A percentile compares a stretch with the other conserved stretches of the same genome.
Evolutionary conservation across 345 rosid genomes (phyloP).

Genomic region (Camelina sativa): DNA sequence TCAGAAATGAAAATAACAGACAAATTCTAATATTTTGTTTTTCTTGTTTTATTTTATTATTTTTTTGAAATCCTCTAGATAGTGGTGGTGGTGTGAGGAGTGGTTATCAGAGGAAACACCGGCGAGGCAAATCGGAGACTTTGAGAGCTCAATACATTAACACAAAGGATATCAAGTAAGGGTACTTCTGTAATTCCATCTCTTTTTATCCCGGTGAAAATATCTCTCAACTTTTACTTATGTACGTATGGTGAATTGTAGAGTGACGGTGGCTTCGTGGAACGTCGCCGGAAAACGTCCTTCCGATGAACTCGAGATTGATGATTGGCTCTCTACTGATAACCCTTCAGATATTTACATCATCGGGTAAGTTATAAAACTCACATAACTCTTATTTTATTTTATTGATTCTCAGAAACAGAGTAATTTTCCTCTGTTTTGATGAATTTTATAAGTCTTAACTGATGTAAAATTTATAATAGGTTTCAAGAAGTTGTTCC

Average conservation of each 20-base stretch:
- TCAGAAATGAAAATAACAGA: background rate
- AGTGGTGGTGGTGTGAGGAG: constrained; percentile 48
- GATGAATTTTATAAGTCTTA: background rate
- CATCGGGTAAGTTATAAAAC: constrained; percentile 62
- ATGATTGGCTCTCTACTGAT: constrained; percentile 85
- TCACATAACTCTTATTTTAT: background rate
- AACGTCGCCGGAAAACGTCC: constrained; percentile 96
- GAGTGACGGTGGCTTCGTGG: constrained; percentile 92
- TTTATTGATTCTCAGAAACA: background rate
- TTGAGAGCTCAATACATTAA: constrained; percentile 90
- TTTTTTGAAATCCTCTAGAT: constrained; percentile 45
- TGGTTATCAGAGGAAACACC: constrained; percentile 63
- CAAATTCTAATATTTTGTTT: background rate
- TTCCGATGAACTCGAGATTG: constrained; percentile 69
- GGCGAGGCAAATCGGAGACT: constrained; percentile 96
- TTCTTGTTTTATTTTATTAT: constrained; percentile 8
- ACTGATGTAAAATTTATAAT: background rate
- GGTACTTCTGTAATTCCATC: constrained; percentile 4
- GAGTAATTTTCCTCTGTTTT: constrained; percentile 26
- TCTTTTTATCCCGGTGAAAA: background rate
- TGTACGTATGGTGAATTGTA: constrained; percentile 30
- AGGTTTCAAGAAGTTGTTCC: constrained; percentile 99
- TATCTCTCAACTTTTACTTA: constrained; percentile 11
- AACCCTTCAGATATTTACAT: constrained; percentile 88
- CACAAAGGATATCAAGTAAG: constrained; percentile 86